Evolutionary conservation across 345 rosid genomes (phyloP), one percentile per base, ranked within the genome.

Genomic region (Camelina laxa): DNA sequence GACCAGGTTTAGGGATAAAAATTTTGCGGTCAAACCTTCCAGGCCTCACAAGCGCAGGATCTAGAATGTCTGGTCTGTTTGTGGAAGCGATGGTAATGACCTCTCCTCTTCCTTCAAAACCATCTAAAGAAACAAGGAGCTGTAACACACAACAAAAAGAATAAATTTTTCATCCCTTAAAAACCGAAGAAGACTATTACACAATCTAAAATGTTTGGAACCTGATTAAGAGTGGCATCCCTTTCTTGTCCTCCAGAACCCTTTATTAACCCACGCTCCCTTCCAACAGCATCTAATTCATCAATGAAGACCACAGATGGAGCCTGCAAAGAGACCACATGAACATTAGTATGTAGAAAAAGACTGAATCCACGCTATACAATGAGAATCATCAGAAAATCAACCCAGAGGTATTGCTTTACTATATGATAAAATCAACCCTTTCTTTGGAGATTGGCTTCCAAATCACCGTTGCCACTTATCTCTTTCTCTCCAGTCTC

Each of bases 181-280:
- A 35, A 39, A 62, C 38, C 1, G 0, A 57, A 22, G 39, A 42
- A 62, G 45, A 45, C 35, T 27, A 27, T n/a, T 19, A 67, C 66
- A 44, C 11, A 27, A 51, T 70, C 45, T 62, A 7, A 21, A 50
- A 41, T 42, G 41, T 60, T 56, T 4, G 76, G 15, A 63, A 93
- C 97, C 97, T 93, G 98, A 84, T 93, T 93, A 60, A 93, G 93
- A 35, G 98, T 93, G 63, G 98, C 98, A 79, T 93, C 98, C 55
- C 97, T 96, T 82, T 93, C 98, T 88, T 91, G 97, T 68, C 98
- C 97, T 39, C 98, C 98, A 75, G 96, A 93, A 57, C 98, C 97
- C 80, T 91, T 93, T 56, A 93, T 91, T 70, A 93, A 81, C 69
- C 98, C 98, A 80, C 98, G 93, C 70, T 89, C 93, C 78, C 98